These are phyloP conservation scores for Cryoendolithus antarcticus DNA, from an alignment of 2,329 filamentous ascomycete genomes.

Conservation along the genomic window DNA sequence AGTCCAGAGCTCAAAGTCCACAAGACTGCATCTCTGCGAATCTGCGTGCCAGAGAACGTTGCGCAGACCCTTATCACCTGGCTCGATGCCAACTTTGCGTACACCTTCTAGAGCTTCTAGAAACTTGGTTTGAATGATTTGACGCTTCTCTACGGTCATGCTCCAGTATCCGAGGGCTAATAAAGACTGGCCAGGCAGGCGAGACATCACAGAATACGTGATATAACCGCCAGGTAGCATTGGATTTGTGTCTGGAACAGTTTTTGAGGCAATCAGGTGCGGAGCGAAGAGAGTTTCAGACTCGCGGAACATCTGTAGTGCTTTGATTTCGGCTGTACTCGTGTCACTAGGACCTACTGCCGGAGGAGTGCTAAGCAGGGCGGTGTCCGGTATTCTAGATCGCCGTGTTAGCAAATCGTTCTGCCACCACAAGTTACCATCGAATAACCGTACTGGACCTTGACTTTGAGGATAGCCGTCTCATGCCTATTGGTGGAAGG, in stretches of 20 bases:
- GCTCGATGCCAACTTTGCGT: slow-evolving; percentile 16
- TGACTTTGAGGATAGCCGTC: slow-evolving; percentile 21
- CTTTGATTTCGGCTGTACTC: slow-evolving; percentile 16
- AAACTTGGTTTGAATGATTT: slow-evolving; percentile 15
- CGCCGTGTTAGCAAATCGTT: too few relatives aligned
- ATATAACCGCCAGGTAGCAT: slow-evolving; percentile 16
- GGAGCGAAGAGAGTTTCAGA: slow-evolving; percentile 11
- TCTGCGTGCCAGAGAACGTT: slow-evolving; percentile 19
- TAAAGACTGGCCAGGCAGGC: slow-evolving; percentile 16
- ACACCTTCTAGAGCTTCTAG: slow-evolving; percentile 10
- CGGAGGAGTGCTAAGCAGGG: slow-evolving; percentile 5
- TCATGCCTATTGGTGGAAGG: too few relatives aligned
- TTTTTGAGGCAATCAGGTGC: slow-evolving; percentile 14
- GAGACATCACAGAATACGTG: slow-evolving; percentile 18
- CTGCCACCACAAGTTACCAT: too few relatives aligned
- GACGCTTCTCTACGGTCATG: slow-evolving; percentile 8
- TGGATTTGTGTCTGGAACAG: slow-evolving; percentile 10
- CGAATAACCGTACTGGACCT: too few relatives aligned
- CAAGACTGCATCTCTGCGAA: slow-evolving; percentile 9
- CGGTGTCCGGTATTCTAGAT: too few relatives aligned
- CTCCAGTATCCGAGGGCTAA: slow-evolving; percentile 20
- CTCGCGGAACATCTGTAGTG: slow-evolving; percentile 13
- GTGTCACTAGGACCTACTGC: slow-evolving; percentile 13
- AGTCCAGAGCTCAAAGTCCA: slow-evolving; percentile 21
- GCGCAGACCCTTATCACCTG: slow-evolving; percentile 20